Evolutionary conservation across 2,329 filamentous ascomycete genomes (phyloP).

Genomic region (Lecanicillium sp.): DNA sequence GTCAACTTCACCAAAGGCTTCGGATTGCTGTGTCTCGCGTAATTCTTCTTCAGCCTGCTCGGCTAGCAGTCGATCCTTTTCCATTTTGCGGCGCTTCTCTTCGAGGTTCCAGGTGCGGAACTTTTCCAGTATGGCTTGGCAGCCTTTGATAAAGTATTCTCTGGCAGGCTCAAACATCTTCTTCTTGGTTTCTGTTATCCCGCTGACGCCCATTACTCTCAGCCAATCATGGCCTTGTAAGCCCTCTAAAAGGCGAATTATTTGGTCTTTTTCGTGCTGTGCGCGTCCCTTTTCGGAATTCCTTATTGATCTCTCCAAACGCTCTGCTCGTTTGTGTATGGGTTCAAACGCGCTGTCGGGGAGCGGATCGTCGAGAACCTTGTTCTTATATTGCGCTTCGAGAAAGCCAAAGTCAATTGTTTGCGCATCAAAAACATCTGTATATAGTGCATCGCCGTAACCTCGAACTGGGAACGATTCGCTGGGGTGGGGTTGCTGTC

Average conservation of each 20-base stretch:
- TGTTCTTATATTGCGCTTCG: conserved; percentile 34
- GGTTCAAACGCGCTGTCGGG: conserved; percentile 46
- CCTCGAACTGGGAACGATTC: conserved; percentile 33
- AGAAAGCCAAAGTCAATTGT: conserved; percentile 48
- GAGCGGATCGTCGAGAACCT: conserved; percentile 42
- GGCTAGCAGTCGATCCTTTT: conserved; percentile 53
- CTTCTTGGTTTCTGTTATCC: conserved; percentile 74
- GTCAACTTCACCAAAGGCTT: conserved; percentile 15
- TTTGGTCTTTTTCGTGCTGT: conserved; percentile 58
- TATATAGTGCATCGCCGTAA: conserved; percentile 49
- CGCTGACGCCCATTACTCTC: conserved; percentile 81
- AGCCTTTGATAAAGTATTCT: conserved; percentile 75
- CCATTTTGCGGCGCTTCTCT: conserved; percentile 73
- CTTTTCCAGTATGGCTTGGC: conserved; percentile 74
- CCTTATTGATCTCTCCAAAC: conserved; percentile 52
- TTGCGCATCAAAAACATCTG: conserved; percentile 47
- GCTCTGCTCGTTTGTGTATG: conserved; percentile 49
- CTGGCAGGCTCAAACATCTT: conserved; percentile 82
- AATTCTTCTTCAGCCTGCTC: conserved; percentile 22
- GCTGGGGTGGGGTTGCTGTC: conserved; percentile 15
- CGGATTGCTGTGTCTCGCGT: conserved; percentile 21
- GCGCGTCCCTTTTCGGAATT: conserved; percentile 57
- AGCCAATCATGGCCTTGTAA: conserved; percentile 91
- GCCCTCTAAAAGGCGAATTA: conserved; percentile 63
- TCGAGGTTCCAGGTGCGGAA: conserved; percentile 83